Evolutionary conservation across 108 stramenopile species (phyloP), one percentile per base, ranked within the genome.

Genomic region (Stephanodiscus triporus): DNA sequence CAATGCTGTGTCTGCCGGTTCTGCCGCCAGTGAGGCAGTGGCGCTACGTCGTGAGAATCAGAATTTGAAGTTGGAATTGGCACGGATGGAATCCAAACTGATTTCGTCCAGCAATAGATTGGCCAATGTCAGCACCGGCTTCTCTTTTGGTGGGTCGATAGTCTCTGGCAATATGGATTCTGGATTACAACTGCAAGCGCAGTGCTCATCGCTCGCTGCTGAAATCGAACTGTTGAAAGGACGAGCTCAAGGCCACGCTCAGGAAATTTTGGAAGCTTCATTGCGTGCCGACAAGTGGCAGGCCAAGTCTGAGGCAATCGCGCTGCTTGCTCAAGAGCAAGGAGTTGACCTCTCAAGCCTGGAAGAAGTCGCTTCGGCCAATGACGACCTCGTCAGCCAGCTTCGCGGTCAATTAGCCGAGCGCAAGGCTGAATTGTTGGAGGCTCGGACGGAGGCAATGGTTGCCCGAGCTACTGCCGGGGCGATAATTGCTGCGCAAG

Each of bases 31-130:
- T 57, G 93, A 94, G 66, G 93, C 89, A 0, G 85, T 84, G 24
- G 84, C 85, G 8, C 60, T 94, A 43, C 78, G 85, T 36, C 85
- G 89, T 37, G 93, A 94, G 70, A 94, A 91, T 71, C 78, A 84
- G 54, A 60, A 87, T 38, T 70, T 94, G 27, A 94, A 89, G 63
- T 63, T 84, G 55, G 80, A 85, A 48, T 48, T 88, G 47, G 64
- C 80, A 32, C 82, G 75, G 45, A 68, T 76, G 53, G 81, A 83
- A 34, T 51, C 77, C 36, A 73, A 73, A 30, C 37, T 82, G 48
- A n/a, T 57, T 32, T 20, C 55, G 20, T 49, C 47, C 5, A 64
- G 75, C 29, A 42, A 22, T 16, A 14, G 0, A 11, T 0, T 55
- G 26, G 34, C 27, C 37, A 9, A 8, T 24, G 40, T 53, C n/a